phyloP scores from a whole-genome alignment of 2,329 filamentous ascomycete genomes.

The Talaromyces sp. region DNA sequence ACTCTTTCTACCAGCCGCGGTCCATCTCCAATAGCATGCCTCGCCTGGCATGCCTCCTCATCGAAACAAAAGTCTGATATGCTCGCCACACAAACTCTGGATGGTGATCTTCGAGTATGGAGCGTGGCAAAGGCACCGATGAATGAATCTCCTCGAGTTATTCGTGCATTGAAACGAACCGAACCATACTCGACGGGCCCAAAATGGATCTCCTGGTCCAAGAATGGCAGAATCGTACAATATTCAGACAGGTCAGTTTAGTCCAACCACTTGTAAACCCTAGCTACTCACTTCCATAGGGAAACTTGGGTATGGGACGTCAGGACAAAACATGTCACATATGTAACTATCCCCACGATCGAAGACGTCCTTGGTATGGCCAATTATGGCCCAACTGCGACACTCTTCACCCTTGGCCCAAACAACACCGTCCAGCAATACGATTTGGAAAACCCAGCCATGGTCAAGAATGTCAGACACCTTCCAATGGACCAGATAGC shows the following conservation, averaged over 20 bases:
- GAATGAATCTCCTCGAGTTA: slow-evolving; percentile 78
- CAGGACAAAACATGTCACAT: slow-evolving; percentile 93
- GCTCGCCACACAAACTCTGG: slow-evolving; percentile 87
- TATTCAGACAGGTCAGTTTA: slow-evolving; percentile 78
- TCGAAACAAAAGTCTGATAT: slow-evolving; percentile 96
- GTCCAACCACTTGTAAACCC: not conserved
- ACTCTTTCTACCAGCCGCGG: slow-evolving; percentile 80
- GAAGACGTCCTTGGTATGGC: slow-evolving; percentile 79
- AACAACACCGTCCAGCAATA: slow-evolving; percentile 94
- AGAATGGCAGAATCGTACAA: slow-evolving; percentile 94
- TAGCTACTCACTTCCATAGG: slow-evolving; percentile 44
- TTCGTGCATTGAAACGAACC: slow-evolving; percentile 77
- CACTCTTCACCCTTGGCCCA: slow-evolving; percentile 82
- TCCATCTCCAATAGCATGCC: slow-evolving; percentile 80
- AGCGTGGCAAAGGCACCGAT: slow-evolving; percentile 81
- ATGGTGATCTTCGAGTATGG: slow-evolving; percentile 93
- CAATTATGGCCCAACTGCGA: slow-evolving; percentile 86
- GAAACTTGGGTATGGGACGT: slow-evolving; percentile 97
- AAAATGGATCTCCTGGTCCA: slow-evolving; percentile 98
- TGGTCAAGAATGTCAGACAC: slow-evolving; percentile 87
- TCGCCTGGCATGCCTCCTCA: slow-evolving; percentile 96
- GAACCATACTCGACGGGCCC: slow-evolving; percentile 68
- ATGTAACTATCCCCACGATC: slow-evolving; percentile 80
- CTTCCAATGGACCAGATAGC: slow-evolving; percentile 74
- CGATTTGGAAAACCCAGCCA: slow-evolving; percentile 78